A percentile compares a stretch with the other conserved stretches of the same genome.
These are phyloP conservation scores for Aegilops tauschii DNA, from an alignment of 176 grass and related monocot genomes.

Conservation along the genomic window DNA sequence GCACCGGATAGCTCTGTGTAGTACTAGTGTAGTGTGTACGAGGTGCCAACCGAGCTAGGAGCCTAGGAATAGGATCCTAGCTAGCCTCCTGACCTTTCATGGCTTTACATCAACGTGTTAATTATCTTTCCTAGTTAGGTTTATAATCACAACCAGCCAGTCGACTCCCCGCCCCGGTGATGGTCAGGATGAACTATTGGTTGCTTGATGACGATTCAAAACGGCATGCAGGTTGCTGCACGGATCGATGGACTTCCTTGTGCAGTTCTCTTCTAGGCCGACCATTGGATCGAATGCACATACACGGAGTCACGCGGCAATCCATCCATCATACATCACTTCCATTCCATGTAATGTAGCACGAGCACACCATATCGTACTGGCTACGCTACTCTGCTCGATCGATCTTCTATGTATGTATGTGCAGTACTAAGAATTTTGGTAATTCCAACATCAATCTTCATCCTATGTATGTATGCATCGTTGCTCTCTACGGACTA, in stretches of 20 bases:
- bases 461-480: neutral
- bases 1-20: neutral
- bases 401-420: neutral
- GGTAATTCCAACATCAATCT: neutral
- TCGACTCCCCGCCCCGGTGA: no score
- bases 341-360: neutral
- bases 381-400: neutral
- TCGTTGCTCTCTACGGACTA: conserved; percentile 30
- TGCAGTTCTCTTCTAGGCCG: no score
- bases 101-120: neutral
- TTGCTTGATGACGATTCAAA: no score
- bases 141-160: no score
- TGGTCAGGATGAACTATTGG: no score
- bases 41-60: neutral
- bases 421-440: neutral
- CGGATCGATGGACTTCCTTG: no score
- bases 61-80: neutral
- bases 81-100: neutral
- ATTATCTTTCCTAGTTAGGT: no score
- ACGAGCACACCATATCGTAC: neutral
- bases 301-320: no score
- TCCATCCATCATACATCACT: no score
- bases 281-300: no score
- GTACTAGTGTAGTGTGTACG: no score
- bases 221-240: no score